Base-by-base conservation (phyloP, 2,329 filamentous ascomycete species). In the Pseudofabraea citricarpa region DNA sequence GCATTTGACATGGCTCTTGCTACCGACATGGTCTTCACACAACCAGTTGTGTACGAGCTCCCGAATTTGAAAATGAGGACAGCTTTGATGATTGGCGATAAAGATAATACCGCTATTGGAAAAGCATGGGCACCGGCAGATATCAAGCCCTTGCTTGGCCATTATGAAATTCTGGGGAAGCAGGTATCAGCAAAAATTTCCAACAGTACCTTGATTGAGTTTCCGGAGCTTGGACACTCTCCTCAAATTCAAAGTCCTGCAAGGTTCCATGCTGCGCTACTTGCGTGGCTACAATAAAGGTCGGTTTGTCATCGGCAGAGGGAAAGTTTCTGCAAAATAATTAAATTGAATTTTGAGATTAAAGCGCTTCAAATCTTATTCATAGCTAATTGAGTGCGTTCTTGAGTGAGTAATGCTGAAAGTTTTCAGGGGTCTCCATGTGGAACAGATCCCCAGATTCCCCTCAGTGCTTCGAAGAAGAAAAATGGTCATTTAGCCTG, bases 21-120 rank as follows among this genome's bases (percentile, higher is more conserved):
- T 13, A 72, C 73, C n/a, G 75, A 78, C 53, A 69, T 75, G 62
- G 69, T 78, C n/a, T 62, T 77, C 43, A 74, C 71, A 16, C 69
- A 73, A 45, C 73, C 74, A 2, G 62, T 77, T 9, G 64, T 69
- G 18, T 72, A 73, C 46, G 71, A 77, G 53, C 72, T 77, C 36
- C 57, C 58, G n/a, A 50, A 64, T 36, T 52, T 78, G 10, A 65
- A 65, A 50, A 57, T 68, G 9, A 64, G 62, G 36, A 75, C 73
- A 2, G 58, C 77, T 18, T 55, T 79, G 41, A 55, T 78, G 39
- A 64, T 76, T 38, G 74, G 74, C 1, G 67, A 68, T 23, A 68
- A 70, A 54, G 75, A 79, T 47, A 73, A 63, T 15, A 78, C 75
- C 3, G 75, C 74, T 13, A 73, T 79, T 38, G 75, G 75, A 0